Evolutionary conservation across 176 grass and related monocot species (phyloP).

Genomic region (Raddia distichophylla): DNA sequence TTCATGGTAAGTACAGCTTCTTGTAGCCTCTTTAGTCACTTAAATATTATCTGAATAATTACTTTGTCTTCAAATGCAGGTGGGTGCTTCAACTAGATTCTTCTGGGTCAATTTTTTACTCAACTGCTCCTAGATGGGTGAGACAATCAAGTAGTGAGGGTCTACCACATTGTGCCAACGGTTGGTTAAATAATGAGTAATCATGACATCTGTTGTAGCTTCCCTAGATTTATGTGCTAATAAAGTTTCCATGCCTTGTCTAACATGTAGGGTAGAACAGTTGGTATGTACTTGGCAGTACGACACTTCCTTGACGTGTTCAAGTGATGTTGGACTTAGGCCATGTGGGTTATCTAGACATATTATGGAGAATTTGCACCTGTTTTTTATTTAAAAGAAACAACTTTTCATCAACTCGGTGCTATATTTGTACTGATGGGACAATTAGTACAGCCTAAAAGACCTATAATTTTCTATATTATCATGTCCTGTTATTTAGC

Average conservation of each 20-base stretch:
- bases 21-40: slow-evolving; percentile 22
- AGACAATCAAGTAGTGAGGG: slow-evolving; percentile 43
- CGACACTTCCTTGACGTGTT: neutral
- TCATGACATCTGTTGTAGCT: neutral
- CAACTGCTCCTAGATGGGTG: slow-evolving; percentile 86
- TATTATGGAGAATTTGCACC: neutral
- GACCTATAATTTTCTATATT: neutral
- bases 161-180: slow-evolving; percentile 25
- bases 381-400: neutral
- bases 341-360: neutral
- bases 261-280: slow-evolving; percentile 13
- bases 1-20: slow-evolving; percentile 66
- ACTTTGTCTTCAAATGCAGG: slow-evolving; percentile 48
- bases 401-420: neutral
- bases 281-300: slow-evolving; percentile 5
- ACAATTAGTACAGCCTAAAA: neutral
- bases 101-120: slow-evolving; percentile 77
- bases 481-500: neutral
- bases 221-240: neutral
- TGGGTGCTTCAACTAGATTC: slow-evolving; percentile 95
- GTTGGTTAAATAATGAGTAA: slow-evolving; percentile 41
- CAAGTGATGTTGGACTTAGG: slow-evolving; percentile 14
- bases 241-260: neutral
- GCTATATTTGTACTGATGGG: neutral
- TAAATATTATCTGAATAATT: slow-evolving; percentile 17